Percentiles rank a stretch among this genome's conserved stretches.
Evolutionary conservation across 441 rosid genomes (phyloP).

Genomic region (Arabidopsis lyrata): DNA sequence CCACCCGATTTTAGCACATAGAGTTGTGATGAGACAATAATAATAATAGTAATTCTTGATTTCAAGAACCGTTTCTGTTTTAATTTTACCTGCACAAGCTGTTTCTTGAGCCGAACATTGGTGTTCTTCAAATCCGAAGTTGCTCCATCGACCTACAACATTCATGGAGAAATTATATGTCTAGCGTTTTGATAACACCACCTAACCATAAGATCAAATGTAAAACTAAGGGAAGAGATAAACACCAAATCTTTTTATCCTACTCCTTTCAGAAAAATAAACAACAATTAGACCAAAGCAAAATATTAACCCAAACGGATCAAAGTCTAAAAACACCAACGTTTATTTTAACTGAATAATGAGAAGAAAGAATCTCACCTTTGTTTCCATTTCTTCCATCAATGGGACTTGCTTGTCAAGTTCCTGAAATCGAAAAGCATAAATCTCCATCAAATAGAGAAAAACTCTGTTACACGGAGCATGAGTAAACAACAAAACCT

Average conservation of each 20-base stretch:
- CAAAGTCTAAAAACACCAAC: not conserved
- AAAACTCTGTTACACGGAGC: not conserved
- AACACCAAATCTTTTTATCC: not conserved
- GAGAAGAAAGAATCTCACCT: constrained; percentile 48
- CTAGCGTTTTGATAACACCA: not conserved
- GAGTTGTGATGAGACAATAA: constrained; percentile 11
- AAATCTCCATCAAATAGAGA: constrained; percentile 17
- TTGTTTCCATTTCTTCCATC: constrained; percentile 69
- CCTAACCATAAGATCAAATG: not conserved
- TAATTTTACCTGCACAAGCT: constrained; percentile 59
- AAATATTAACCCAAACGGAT: not conserved
- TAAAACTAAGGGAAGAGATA: not conserved
- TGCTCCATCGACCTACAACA: constrained; percentile 64
- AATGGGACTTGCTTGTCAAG: constrained; percentile 74
- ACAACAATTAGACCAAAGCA: not conserved
- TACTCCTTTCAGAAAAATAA: not conserved
- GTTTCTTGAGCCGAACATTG: constrained; percentile 69
- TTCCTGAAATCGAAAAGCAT: constrained; percentile 52
- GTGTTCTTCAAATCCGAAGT: constrained; percentile 61
- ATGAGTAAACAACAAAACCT: constrained; percentile 49
- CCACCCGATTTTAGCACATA: constrained; percentile 6
- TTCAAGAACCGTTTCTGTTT: not conserved
- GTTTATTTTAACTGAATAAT: not conserved
- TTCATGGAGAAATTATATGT: constrained; percentile 17
- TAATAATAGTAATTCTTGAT: not conserved